phyloP scores from a whole-genome alignment of 148 eudicot genomes.

The Chenopodium quinoa region DNA sequence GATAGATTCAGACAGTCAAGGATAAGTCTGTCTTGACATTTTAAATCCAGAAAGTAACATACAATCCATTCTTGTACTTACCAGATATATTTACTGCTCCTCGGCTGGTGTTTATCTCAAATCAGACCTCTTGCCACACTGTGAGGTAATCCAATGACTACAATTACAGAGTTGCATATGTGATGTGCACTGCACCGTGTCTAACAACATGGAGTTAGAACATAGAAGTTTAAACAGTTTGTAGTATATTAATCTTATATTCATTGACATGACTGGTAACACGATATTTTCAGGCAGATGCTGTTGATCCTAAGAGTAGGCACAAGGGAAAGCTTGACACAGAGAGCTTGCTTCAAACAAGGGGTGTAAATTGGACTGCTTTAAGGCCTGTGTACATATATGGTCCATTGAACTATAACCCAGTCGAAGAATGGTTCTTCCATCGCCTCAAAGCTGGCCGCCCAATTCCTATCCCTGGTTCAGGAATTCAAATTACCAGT shows the following conservation, averaged over 20 bases:
- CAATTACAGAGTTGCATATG: background rate
- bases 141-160: constrained; percentile 54
- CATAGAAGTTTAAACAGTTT: background rate
- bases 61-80: background rate
- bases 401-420: constrained; percentile 99
- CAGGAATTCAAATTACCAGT: constrained; percentile 82
- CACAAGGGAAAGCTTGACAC: constrained; percentile 99
- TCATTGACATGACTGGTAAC: background rate
- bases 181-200: background rate
- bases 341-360: constrained; percentile 59
- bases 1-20: background rate
- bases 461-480: constrained; percentile 88
- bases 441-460: constrained; percentile 97
- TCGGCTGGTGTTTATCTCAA: constrained; percentile 98
- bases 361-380: constrained; percentile 80
- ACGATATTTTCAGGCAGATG: constrained; percentile 52
- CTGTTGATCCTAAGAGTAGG: constrained; percentile 97
- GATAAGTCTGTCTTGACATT: too few species aligned
- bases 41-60: background rate
- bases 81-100: constrained; percentile 96
- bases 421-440: constrained; percentile 99
- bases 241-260: background rate
- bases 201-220: background rate
- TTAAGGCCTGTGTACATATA: constrained; percentile 93
- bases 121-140: constrained; percentile 76